phyloP scores from a whole-genome alignment of 1,284 basidiomycete genomes.

The Malassezia sp. region DNA sequence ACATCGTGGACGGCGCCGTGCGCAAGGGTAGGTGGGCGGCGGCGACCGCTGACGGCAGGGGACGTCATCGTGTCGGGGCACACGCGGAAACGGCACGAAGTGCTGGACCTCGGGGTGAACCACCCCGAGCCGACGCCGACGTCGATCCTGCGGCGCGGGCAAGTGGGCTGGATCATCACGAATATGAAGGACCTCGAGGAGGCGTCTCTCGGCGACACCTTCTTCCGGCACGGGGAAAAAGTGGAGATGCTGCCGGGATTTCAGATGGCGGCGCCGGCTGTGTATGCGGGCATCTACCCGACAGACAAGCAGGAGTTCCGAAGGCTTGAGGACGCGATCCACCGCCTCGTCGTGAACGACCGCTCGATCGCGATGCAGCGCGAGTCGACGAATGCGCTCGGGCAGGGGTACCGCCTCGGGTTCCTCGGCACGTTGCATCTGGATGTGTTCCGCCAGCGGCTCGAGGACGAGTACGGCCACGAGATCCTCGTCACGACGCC shows the following conservation, averaged over 20 bases:
- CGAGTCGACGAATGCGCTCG: conserved; percentile 84
- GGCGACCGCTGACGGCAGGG: no score
- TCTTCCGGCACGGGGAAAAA: conserved; percentile 62
- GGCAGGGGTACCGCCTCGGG: conserved; percentile 86
- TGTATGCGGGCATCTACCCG: conserved; percentile 91
- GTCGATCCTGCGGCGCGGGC: conserved; percentile 62
- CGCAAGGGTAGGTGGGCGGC: no score
- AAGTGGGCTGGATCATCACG: conserved; percentile 65
- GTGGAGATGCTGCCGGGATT: conserved; percentile 85
- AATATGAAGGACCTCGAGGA: conserved; percentile 98
- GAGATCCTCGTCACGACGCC: conserved; percentile 42
- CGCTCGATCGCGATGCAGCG: conserved; percentile 80
- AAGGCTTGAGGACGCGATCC: conserved; percentile 90
- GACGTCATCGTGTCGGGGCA: conserved; percentile 64
- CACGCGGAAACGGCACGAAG: conserved; percentile 80
- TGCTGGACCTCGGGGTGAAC: conserved; percentile 82
- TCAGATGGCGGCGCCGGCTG: conserved; percentile 86
- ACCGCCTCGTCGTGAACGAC: conserved; percentile 71
- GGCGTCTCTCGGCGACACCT: conserved; percentile 87
- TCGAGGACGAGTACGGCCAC: conserved; percentile 78
- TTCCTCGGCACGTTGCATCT: conserved; percentile 93
- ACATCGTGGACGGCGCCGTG: conserved; percentile 55
- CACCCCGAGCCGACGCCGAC: conserved; percentile 54
- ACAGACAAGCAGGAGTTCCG: conserved; percentile 80
- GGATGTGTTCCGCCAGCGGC: conserved; percentile 87